phyloP scores from a whole-genome alignment of 495 filamentous ascomycete species.

The Hypoxylon intermedium region DNA sequence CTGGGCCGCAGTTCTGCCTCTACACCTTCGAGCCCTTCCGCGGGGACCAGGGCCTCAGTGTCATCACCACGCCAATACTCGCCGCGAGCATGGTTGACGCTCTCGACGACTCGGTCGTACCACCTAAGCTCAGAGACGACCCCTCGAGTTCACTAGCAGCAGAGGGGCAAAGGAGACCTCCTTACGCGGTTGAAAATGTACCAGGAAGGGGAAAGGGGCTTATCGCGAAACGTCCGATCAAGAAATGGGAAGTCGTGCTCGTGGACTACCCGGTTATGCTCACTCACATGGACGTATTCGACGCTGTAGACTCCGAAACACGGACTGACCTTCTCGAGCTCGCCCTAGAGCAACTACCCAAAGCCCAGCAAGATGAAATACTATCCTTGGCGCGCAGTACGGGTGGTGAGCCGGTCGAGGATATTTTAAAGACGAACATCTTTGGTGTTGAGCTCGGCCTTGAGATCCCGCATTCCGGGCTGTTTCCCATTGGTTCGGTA shows the following conservation, averaged over 20 bases:
- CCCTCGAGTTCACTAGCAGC: constrained; percentile 24
- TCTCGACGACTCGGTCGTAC: constrained; percentile 37
- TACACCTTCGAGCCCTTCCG: constrained; percentile 45
- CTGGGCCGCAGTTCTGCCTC: constrained; percentile 41
- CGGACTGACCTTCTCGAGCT: constrained; percentile 32
- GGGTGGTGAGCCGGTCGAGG: constrained; percentile 72
- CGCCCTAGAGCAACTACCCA: constrained; percentile 34
- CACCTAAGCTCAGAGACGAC: constrained; percentile 18
- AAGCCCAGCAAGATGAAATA: constrained; percentile 24
- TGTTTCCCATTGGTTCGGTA: constrained; percentile 43
- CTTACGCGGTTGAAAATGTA: constrained; percentile 33
- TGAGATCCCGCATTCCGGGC: constrained; percentile 41
- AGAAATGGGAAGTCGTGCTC: constrained; percentile 39
- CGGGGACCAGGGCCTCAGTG: constrained; percentile 39
- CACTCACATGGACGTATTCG: constrained; percentile 39
- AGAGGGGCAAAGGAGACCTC: constrained; percentile 2
- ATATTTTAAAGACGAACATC: constrained; percentile 69
- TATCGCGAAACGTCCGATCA: constrained; percentile 28
- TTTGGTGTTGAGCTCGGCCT: constrained; percentile 45
- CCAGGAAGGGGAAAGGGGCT: constrained; percentile 44
- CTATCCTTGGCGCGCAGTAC: constrained; percentile 68
- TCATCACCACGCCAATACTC: constrained; percentile 39
- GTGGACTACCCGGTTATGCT: constrained; percentile 41
- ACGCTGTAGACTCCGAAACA: constrained; percentile 26
- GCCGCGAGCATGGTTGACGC: constrained; percentile 41